Percentiles rank a stretch among this genome's conserved stretches.
Conservation (phyloP, 805 yeast genomes). For the Candida golubevii region DNA sequence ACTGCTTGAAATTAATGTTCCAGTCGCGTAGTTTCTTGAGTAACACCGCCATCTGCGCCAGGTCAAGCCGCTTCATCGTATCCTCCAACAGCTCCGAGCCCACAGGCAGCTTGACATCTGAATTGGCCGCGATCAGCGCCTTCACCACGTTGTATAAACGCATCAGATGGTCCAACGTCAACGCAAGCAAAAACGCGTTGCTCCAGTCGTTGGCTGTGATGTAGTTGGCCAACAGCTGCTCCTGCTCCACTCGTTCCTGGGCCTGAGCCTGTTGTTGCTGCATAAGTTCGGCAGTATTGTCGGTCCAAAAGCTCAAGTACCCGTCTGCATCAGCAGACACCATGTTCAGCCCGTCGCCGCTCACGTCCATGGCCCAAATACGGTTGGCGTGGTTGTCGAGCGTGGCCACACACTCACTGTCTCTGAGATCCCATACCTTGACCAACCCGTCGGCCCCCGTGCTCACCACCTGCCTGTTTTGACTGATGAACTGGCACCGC, state of each 20-base stretch:
- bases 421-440: conserved; percentile 78
- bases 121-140: conserved; percentile 49
- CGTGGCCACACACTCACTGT: conserved; percentile 71
- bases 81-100: conserved; percentile 61
- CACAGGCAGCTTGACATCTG: conserved; percentile 46
- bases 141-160: conserved; percentile 73
- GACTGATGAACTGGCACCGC: conserved; percentile 65
- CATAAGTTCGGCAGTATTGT: conserved; percentile 72
- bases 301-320: conserved; percentile 82
- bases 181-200: conserved; percentile 80
- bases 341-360: conserved; percentile 62
- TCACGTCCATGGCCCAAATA: conserved; percentile 82
- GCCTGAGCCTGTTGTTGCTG: conserved; percentile 47
- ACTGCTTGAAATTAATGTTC: conserved; percentile 85
- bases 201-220: conserved; percentile 76
- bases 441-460: conserved; percentile 94
- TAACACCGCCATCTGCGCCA: conserved; percentile 55
- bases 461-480: conserved; percentile 62
- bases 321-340: conserved; percentile 96
- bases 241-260: conserved; percentile 70
- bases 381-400: conserved; percentile 89
- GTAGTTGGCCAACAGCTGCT: conserved; percentile 77
- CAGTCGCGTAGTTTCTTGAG: conserved; percentile 85
- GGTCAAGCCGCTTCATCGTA: conserved; percentile 52
- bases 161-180: conserved; percentile 87